phyloP scores from a whole-genome alignment of 805 yeast genomes.

The Candida succiphila region DNA sequence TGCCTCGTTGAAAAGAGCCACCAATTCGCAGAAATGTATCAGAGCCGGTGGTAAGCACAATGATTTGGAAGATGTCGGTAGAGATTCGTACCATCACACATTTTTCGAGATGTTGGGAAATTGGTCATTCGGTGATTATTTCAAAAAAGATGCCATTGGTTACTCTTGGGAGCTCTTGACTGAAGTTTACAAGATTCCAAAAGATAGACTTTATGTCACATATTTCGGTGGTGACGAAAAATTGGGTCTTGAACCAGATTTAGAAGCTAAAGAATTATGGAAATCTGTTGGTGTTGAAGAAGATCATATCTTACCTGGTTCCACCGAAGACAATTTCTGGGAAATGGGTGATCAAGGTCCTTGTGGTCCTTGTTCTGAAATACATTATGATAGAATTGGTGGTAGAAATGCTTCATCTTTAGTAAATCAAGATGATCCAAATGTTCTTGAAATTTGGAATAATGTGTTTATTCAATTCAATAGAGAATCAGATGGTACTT shows the following conservation, averaged over 20 bases:
- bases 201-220: slow-evolving; percentile 82
- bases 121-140: slow-evolving; percentile 99
- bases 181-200: slow-evolving; percentile 67
- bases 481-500: slow-evolving; percentile 79
- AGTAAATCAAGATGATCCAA: slow-evolving; percentile 96
- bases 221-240: slow-evolving; percentile 90
- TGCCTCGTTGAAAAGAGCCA: slow-evolving; percentile 76
- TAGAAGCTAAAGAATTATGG: slow-evolving; percentile 90
- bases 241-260: slow-evolving; percentile 81
- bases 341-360: slow-evolving; percentile 99
- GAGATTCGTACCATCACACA: slow-evolving; percentile 96
- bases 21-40: slow-evolving; percentile 95
- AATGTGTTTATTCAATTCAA: slow-evolving; percentile 94
- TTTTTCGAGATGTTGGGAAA: slow-evolving; percentile 99
- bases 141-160: slow-evolving; percentile 85
- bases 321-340: slow-evolving; percentile 92
- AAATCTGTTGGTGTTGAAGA: slow-evolving; percentile 78
- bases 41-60: slow-evolving; percentile 99
- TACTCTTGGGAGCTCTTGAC: slow-evolving; percentile 92
- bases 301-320: slow-evolving; percentile 89
- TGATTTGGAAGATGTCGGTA: slow-evolving; percentile 97
- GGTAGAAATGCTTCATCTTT: slow-evolving; percentile 90
- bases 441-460: slow-evolving; percentile 97
- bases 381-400: slow-evolving; percentile 96
- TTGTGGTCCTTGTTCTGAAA: slow-evolving; percentile 98